Evolutionary conservation across 1,139 yeast species (phyloP), one percentile per base, ranked within the genome.

Genomic region (Pichia sp.): DNA sequence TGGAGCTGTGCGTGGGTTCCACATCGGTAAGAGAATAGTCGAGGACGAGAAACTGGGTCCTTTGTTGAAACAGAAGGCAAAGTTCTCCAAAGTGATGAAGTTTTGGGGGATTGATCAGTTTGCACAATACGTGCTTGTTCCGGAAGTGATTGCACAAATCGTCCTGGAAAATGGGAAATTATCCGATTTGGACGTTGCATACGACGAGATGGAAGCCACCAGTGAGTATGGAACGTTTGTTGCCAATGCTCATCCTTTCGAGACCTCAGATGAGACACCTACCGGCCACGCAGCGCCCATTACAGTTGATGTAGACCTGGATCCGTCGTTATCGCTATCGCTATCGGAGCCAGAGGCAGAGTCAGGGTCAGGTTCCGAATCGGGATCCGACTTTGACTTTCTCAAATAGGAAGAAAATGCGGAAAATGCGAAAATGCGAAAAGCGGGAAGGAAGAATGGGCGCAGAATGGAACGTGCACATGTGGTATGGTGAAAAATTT

Each of bases 21-120:
- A 38, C 5, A 33, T 44, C 12, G 42, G 44, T 8, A 37, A 33
- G 17, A 53, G 61, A 13, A 66, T 80, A 2, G 69, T 79, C 1
- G 52, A 59, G 15, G 47, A 59, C 20, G 49, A 58, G 5, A 46
- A 50, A 16, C 66, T 49, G 44, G 53, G 23, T 39, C 55, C 20
- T 45, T 56, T 39, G 64, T 72, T 30, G 41, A 57, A 26, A 45
- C 57, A 20, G 44, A 54, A 32, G 65, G 47, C 42, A 43, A 53
- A 28, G 42, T 50, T 2, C 48, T 62, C 71, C 44, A 58, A 62
- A 13, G 72, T 76, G 1, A 56, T 79, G 4, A 58, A 62, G 29
- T 80, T 76, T 60, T 80, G 86, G 86, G 74, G 81, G 1, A 48
- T 62, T 1, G 64, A 66, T 16, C 72, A 72, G 34, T 81, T 78